These are phyloP conservation scores for Talaromyces sp. DNA, from an alignment of 2,329 filamentous ascomycete species.

Conservation along the genomic window DNA sequence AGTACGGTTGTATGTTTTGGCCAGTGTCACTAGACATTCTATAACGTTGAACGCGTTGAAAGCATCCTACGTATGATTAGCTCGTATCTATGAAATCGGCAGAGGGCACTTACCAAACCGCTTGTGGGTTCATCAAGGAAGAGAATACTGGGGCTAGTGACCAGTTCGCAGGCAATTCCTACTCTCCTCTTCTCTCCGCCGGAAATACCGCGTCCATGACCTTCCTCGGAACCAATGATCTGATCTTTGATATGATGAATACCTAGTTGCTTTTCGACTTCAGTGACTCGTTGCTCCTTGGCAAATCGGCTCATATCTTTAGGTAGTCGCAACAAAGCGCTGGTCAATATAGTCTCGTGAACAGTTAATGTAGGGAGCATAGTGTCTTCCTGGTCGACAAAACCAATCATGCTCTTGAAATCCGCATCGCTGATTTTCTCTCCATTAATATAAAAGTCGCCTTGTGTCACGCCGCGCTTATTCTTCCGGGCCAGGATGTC, in stretches of 20 bases:
- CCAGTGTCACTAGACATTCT: conserved; percentile 88
- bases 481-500: conserved; percentile 97
- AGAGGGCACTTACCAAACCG: conserved; percentile 55
- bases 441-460: conserved; percentile 89
- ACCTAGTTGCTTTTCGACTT: conserved; percentile 93
- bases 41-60: conserved; percentile 98
- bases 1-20: conserved; percentile 94
- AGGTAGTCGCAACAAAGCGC: conserved; percentile 85
- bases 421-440: conserved; percentile 81
- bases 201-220: conserved; percentile 89
- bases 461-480: conserved; percentile 75
- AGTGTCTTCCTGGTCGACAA: conserved; percentile 97
- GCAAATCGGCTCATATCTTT: conserved; percentile 79
- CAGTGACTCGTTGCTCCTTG: conserved; percentile 88
- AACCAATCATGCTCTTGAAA: conserved; percentile 89
- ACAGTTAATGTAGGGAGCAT: conserved; percentile 95
- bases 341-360: conserved; percentile 95
- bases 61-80: conserved; percentile 58
- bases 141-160: conserved; percentile 93
- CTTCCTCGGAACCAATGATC: conserved; percentile 92
- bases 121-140: conserved; percentile 98
- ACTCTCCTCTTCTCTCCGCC: conserved; percentile 95
- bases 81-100: background rate
- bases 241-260: conserved; percentile 94
- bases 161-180: conserved; percentile 93